Percentiles rank a stretch among this genome's conserved stretches.
phyloP scores from a whole-genome alignment of 768 basidiomycete genomes.

The Trametes punicea region DNA sequence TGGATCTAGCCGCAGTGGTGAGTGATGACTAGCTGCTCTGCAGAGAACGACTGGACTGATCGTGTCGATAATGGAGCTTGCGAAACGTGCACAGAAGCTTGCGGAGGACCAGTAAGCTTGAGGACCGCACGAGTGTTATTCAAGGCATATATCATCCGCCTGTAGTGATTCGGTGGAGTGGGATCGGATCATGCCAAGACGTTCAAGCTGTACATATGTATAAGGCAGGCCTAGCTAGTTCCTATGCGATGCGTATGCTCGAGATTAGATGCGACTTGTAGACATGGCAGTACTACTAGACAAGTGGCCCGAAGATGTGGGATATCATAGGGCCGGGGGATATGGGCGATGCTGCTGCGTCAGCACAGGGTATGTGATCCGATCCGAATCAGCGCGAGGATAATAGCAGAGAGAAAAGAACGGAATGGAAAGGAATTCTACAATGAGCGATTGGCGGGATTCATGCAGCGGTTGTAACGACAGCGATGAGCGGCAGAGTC shows the following conservation, averaged over 20 bases:
- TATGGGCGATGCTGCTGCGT: conserved; percentile 9
- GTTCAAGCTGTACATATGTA: conserved; percentile 19
- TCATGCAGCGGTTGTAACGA: conserved; percentile 23
- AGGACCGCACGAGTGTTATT: neutral
- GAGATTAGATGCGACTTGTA: conserved; percentile 22
- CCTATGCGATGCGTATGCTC: conserved; percentile 21
- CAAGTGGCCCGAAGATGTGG: neutral
- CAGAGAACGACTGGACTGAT: neutral
- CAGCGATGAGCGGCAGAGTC: neutral
- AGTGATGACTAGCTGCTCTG: conserved; percentile 30
- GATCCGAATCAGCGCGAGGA: conserved; percentile 3
- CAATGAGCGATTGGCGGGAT: conserved; percentile 11
- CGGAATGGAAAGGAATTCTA: conserved; percentile 1
- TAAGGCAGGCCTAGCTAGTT: conserved; percentile 18
- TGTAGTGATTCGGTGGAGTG: neutral
- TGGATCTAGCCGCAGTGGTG: conserved; percentile 84
- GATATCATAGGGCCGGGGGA: neutral
- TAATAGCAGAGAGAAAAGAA: neutral
- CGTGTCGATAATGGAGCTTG: conserved; percentile 45
- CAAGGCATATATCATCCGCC: neutral
- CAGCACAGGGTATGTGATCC: conserved; percentile 23
- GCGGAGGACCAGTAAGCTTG: conserved; percentile 38
- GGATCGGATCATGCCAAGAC: conserved; percentile 12
- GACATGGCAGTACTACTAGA: conserved; percentile 19
- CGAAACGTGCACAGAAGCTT: conserved; percentile 71